Evolutionary conservation across 805 yeast genomes (phyloP), one percentile per base, ranked within the genome.

Genomic region (Blastobotrys americana): DNA sequence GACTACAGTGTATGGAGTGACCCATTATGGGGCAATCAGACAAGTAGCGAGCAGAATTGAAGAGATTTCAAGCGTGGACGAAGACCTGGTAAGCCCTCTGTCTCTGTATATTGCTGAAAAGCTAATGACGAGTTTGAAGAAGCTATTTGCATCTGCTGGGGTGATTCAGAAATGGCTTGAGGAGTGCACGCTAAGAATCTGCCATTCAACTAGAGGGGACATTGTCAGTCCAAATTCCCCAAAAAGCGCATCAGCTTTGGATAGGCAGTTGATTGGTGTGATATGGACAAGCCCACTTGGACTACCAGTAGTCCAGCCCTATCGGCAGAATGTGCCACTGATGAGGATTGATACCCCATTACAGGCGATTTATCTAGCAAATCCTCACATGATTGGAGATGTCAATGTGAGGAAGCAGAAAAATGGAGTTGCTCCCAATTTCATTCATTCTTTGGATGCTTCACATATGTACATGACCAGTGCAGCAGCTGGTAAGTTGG

Each of bases 1-100:
- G 98, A 90, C 98, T 0, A 88, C 88, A 57, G 98, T 90, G 27
- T 90, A 90, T 61, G 98, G 98, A 55, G 98, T 90, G 10, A 90
- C 98, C 0, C 85, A 74, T 57, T 76, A 84, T 51, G 98, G 98
- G 15, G 97, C 97, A 0, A 77, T 84, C n/a, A 80, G 79, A 2
- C 98, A 90, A 65, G 85, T 90, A 54, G 76, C 76, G 46, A 83
- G 82, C 54, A 89, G 88, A 59, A 66, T 90, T 43, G 75, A 73
- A 23, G 41, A 36, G 19, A 18, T 41, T 15, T 16, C 6, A 37
- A 9, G 13, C 5, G 13, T 33, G 2, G 10, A 10, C 9, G 27
- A 19, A 3, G n/a, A 5, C 3, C n/a, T 18, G 6, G 15, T n/a
- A 21, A 13, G 33, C 28, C 34, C 16, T 8, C 22, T 34, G 17